Evolutionary conservation across 495 filamentous ascomycete genomes (phyloP), one percentile per base, ranked within the genome.

Genomic region (Talaromyces proteolyticus): DNA sequence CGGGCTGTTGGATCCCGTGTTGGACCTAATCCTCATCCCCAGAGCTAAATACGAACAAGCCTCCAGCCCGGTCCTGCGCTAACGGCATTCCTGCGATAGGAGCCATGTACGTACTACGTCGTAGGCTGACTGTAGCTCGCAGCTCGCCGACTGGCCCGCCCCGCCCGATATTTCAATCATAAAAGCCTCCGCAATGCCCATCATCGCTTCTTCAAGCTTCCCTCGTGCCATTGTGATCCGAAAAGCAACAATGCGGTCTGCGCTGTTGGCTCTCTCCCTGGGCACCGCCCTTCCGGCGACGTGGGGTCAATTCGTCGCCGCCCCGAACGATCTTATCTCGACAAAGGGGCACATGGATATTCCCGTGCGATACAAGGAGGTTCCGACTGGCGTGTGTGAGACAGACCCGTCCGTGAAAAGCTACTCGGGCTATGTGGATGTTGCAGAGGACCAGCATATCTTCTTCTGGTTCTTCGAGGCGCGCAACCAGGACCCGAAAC

Each of bases 381-480:
- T 82, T 4, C 76, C 78, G 1, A 61, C 74, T 8, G 83, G 83
- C 12, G 79, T 85, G 39, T 87, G 84, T 52, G 84, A 87, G 65
- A 72, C 77, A 3, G 75, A 82, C 50, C 81, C 83, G 1, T 64
- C 70, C 39, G 81, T 86, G 14, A 84, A 84, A 60, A 81, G 76
- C 49, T 86, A 80, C 61, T 79, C 77, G 21, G 84, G 84, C 3
- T 87, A 86, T 53, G 77, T 81, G 11, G 84, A 86, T 64, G 73
- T 86, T 25, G 68, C 55, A 1, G 76, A 78, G 44, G 58, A 81
- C 55, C 61, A 84, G 57, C 83, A 86, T 55, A 80, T 82, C 40
- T 86, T 85, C 65, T 86, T 73, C 63, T 84, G 79, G 78, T 83
- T 83, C 56, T 84, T 84, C 53, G 80, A 84, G 57, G 65, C 79